A percentile compares a stretch with the other conserved stretches of the same genome.
phyloP scores from a whole-genome alignment of 371 early-diverging fungal genomes.

The Mucor sp. region DNA sequence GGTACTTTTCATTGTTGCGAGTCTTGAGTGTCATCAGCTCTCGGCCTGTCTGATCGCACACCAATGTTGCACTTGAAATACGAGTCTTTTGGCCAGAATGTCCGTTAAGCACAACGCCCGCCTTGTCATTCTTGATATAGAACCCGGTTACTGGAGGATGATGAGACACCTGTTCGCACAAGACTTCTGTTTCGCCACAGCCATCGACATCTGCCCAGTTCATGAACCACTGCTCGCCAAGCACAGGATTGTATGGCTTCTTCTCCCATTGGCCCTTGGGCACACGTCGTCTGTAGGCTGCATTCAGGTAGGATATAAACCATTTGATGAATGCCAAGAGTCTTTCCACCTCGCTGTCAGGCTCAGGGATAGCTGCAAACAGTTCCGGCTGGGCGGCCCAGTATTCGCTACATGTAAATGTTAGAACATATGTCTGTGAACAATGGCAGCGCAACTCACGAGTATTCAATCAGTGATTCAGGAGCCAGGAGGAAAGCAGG shows the following conservation, averaged over 20 bases:
- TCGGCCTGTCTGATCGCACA: constrained; percentile 48
- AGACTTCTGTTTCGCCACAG: constrained; percentile 59
- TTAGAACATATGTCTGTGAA: not conserved
- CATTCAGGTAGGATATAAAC: constrained; percentile 79
- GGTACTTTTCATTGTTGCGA: constrained; percentile 37
- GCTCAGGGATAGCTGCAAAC: constrained; percentile 63
- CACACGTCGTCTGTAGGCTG: constrained; percentile 57
- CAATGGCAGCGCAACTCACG: constrained; percentile 43
- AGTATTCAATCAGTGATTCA: constrained; percentile 75
- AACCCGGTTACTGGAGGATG: constrained; percentile 76
- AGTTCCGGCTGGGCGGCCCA: constrained; percentile 75
- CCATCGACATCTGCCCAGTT: constrained; percentile 70
- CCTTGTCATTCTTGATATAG: constrained; percentile 64
- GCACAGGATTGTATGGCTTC: constrained; percentile 83
- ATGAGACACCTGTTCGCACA: constrained; percentile 77
- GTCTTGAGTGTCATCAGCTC: constrained; percentile 29
- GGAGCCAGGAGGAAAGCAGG: constrained; percentile 76
- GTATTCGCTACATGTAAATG: constrained; percentile 53
- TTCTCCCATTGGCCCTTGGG: constrained; percentile 67
- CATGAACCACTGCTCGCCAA: constrained; percentile 79
- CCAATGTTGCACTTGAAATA: constrained; percentile 42
- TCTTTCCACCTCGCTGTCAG: constrained; percentile 62
- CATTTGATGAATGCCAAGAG: constrained; percentile 69
- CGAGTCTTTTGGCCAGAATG: constrained; percentile 63
- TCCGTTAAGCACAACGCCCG: constrained; percentile 68